phyloP scores from a whole-genome alignment of 73 alveolate genomes.

The Paramecium pentaurelia region DNA sequence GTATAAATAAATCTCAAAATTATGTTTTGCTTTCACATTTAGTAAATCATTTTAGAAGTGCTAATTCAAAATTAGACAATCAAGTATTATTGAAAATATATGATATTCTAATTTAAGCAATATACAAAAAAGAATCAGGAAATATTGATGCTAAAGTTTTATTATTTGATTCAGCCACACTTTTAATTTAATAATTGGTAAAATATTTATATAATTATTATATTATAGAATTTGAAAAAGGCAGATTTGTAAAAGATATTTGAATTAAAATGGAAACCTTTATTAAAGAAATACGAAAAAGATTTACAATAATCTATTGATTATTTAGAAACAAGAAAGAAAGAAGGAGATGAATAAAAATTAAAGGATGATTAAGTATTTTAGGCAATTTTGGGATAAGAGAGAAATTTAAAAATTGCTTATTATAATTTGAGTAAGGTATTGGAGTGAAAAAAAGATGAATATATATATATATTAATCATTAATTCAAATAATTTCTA shows the following conservation, averaged over 20 bases:
- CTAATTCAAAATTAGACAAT: neutral
- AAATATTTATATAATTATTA: neutral
- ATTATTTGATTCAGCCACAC: conserved; percentile 14
- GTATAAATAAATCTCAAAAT: neutral
- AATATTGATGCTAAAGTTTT: neutral
- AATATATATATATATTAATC: neutral
- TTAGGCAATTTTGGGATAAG: neutral
- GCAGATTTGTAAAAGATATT: neutral
- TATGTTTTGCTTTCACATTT: neutral
- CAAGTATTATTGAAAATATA: neutral
- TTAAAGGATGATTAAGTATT: neutral
- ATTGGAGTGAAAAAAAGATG: neutral
- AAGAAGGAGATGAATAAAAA: neutral
- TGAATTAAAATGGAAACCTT: neutral
- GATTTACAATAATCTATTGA: neutral
- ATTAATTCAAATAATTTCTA: conserved; percentile 34
- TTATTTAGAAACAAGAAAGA: neutral
- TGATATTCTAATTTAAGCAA: neutral
- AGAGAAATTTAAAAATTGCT: neutral
- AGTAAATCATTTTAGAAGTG: neutral
- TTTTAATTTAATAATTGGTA: neutral
- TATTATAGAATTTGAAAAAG: neutral
- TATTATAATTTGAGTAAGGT: neutral
- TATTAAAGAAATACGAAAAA: neutral
- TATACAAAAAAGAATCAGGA: neutral